Evolutionary conservation across 2,329 filamentous ascomycete species (phyloP).

Genomic region (Myriosclerotinia scirpicola): DNA sequence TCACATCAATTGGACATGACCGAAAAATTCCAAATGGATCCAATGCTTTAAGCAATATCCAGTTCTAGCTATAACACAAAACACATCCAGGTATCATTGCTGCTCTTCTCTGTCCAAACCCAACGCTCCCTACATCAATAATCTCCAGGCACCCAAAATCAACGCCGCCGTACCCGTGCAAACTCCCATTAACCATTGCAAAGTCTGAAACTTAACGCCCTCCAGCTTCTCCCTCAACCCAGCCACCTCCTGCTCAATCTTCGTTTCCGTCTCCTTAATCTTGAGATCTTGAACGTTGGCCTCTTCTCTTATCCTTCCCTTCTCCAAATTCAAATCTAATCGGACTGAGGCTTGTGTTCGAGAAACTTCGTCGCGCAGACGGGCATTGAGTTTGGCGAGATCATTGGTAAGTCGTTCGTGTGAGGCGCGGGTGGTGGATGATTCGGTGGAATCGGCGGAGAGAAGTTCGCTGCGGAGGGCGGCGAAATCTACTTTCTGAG

Average conservation of each 20-base stretch:
- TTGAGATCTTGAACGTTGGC: constrained; percentile 95
- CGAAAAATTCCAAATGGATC: background rate
- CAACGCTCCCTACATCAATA: constrained; percentile 56
- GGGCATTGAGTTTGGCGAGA: constrained; percentile 86
- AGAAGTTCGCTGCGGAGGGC: constrained; percentile 94
- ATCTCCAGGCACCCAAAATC: constrained; percentile 67
- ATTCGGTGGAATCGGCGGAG: constrained; percentile 87
- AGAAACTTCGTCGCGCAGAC: constrained; percentile 89
- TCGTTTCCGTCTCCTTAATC: constrained; percentile 97
- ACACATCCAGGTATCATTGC: constrained; percentile 10
- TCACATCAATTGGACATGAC: background rate
- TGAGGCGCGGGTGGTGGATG: constrained; percentile 79
- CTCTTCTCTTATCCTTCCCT: constrained; percentile 94
- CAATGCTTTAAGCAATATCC: background rate
- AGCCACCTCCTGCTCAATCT: constrained; percentile 97
- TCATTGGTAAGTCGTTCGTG: constrained; percentile 95
- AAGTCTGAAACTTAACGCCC: constrained; percentile 94
- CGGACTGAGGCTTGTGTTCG: constrained; percentile 91
- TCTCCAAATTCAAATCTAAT: constrained; percentile 92
- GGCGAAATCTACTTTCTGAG: constrained; percentile 95
- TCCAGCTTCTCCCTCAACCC: constrained; percentile 88
- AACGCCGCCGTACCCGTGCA: constrained; percentile 67
- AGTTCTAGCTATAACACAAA: constrained; percentile 11
- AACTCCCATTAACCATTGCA: constrained; percentile 97
- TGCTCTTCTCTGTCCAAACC: background rate